phyloP scores from a whole-genome alignment of 768 basidiomycete species.

The Lepiota venenata region DNA sequence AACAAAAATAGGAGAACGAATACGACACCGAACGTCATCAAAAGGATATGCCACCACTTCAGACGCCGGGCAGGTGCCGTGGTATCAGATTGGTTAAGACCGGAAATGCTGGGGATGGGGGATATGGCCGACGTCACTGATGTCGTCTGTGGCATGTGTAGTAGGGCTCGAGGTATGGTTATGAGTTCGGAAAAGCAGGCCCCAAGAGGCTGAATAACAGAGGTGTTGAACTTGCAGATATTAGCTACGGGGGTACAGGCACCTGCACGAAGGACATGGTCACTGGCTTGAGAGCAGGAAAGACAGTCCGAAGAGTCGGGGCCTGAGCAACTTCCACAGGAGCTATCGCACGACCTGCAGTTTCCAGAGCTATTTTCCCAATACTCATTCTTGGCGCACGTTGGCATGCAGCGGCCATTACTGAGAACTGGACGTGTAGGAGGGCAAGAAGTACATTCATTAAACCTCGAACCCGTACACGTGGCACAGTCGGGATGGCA shows the following conservation, averaged over 20 bases:
- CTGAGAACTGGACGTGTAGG: slow-evolving; percentile 63
- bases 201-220: slow-evolving; percentile 66
- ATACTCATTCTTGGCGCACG: slow-evolving; percentile 66
- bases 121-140: slow-evolving; percentile 16
- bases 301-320: slow-evolving; percentile 68
- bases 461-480: slow-evolving; percentile 70
- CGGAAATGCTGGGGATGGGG: slow-evolving; percentile 56
- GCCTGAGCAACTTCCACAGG: slow-evolving; percentile 76
- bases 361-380: slow-evolving; percentile 60
- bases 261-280: slow-evolving; percentile 63
- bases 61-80: slow-evolving; percentile 40
- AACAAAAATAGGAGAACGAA: slow-evolving; percentile 71
- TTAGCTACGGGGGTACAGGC: slow-evolving; percentile 44
- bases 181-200: slow-evolving; percentile 77
- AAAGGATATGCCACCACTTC: slow-evolving; percentile 82
- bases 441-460: slow-evolving; percentile 73
- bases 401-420: slow-evolving; percentile 73
- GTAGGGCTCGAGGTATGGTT: slow-evolving; percentile 37
- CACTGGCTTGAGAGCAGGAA: slow-evolving; percentile 61
- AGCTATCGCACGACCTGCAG: slow-evolving; percentile 67
- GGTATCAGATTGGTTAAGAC: slow-evolving; percentile 39
- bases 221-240: slow-evolving; percentile 51
- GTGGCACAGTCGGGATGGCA: slow-evolving; percentile 84
- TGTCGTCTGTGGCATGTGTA: slow-evolving; percentile 21
- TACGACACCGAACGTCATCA: slow-evolving; percentile 79